phyloP scores from a whole-genome alignment of 202 grass and related monocot species.

The Zizania palustris region DNA sequence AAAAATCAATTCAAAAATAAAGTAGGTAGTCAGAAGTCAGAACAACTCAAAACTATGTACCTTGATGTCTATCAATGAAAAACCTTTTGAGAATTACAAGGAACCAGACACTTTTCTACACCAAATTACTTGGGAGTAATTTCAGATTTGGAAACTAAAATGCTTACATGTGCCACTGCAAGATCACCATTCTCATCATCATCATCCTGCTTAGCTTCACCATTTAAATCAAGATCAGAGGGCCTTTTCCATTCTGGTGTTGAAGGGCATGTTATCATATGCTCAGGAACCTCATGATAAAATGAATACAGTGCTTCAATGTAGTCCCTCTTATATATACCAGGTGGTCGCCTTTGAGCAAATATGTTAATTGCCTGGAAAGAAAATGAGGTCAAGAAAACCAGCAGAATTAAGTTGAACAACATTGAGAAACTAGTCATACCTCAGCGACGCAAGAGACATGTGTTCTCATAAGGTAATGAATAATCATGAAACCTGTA shows the following conservation, averaged over 20 bases:
- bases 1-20: constrained; percentile 5
- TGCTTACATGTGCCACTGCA: constrained; percentile 54
- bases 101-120: constrained; percentile 21
- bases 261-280: constrained; percentile 65
- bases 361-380: constrained; percentile 75
- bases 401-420: constrained; percentile 20
- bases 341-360: constrained; percentile 75
- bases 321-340: constrained; percentile 98
- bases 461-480: constrained; percentile 90
- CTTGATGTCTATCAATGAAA: not conserved
- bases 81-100: not conserved
- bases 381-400: constrained; percentile 30
- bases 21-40: not conserved
- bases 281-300: constrained; percentile 94
- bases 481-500: constrained; percentile 98
- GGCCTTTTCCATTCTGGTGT: constrained; percentile 95
- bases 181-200: constrained; percentile 70
- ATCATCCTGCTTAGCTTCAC: constrained; percentile 90
- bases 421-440: constrained; percentile 27
- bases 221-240: constrained; percentile 94
- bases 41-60: constrained; percentile 4
- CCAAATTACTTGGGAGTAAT: not conserved
- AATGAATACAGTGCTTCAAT: constrained; percentile 87
- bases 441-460: constrained; percentile 75
- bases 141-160: constrained; percentile 28